These are phyloP conservation scores for Candida sakaeoensis DNA, from an alignment of 805 yeast genomes.

Conservation along the genomic window DNA sequence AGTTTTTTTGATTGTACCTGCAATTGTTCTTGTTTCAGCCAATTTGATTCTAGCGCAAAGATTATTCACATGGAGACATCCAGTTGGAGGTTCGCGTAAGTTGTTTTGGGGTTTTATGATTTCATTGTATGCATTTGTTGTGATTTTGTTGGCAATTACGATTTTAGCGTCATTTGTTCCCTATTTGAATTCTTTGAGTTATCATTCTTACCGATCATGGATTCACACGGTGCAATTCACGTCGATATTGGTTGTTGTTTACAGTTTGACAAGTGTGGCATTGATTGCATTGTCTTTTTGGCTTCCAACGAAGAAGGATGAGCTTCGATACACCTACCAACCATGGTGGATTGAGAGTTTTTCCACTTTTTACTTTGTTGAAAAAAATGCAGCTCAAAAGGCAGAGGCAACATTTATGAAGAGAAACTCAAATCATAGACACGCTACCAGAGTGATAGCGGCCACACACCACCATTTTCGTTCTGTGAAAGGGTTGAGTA, in stretches of 20 bases:
- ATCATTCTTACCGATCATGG: conserved; percentile 18
- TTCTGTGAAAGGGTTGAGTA: conserved; percentile 37
- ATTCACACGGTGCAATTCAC: conserved; percentile 27
- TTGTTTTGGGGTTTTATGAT: conserved; percentile 50
- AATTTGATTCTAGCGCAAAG: conserved; percentile 68
- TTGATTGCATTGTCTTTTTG: conserved; percentile 49
- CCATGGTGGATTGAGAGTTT: conserved; percentile 80
- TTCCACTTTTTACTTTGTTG: conserved; percentile 56
- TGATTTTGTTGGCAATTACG: conserved; percentile 57
- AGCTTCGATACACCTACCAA: conserved; percentile 54
- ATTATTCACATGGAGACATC: conserved; percentile 73
- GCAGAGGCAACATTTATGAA: conserved; percentile 47
- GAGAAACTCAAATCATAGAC: conserved; percentile 46
- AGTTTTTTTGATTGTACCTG: conserved; percentile 53
- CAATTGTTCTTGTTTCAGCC: conserved; percentile 51
- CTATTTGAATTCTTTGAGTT: conserved; percentile 51
- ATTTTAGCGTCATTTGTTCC: conserved; percentile 62
- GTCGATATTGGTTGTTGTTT: conserved; percentile 31
- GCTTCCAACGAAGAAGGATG: conserved; percentile 52
- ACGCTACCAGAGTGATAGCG: conserved; percentile 59
- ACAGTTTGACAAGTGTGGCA: conserved; percentile 49
- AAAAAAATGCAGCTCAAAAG: conserved; percentile 45
- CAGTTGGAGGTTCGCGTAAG: conserved; percentile 56
- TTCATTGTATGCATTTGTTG: conserved; percentile 47
- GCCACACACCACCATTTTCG: conserved; percentile 45